These are phyloP conservation scores for Sordariomycetes sp. DNA, from an alignment of 2,329 filamentous ascomycete species.

Conservation along the genomic window DNA sequence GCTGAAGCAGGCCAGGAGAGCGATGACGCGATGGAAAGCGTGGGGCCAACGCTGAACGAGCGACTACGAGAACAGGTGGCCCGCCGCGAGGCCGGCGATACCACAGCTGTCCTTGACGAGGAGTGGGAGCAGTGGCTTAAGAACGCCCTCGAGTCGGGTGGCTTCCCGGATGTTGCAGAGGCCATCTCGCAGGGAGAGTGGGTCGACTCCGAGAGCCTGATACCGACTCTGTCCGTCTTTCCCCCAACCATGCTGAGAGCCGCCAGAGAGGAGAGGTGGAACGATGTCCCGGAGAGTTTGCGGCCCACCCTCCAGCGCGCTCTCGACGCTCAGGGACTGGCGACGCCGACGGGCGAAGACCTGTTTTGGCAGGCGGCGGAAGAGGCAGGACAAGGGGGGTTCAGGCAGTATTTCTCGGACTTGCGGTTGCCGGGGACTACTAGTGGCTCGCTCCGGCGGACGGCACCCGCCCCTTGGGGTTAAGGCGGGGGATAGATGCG, in stretches of 20 bases:
- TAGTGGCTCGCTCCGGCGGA: neutral
- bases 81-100: conserved; percentile 49
- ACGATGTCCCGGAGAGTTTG: conserved; percentile 44
- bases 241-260: conserved; percentile 41
- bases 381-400: neutral
- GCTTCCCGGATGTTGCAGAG: conserved; percentile 35
- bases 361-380: neutral
- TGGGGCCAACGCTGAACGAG: conserved; percentile 53
- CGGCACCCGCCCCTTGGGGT: neutral
- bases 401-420: neutral
- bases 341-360: neutral
- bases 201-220: neutral
- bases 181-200: conserved; percentile 25
- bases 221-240: conserved; percentile 24
- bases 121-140: conserved; percentile 70
- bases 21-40: conserved; percentile 41
- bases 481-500: neutral
- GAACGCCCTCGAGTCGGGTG: conserved; percentile 54
- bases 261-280: conserved; percentile 46
- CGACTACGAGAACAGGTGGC: conserved; percentile 55
- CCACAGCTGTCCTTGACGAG: conserved; percentile 50
- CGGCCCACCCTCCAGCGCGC: conserved; percentile 21
- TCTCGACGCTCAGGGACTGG: neutral
- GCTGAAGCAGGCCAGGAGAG: conserved; percentile 31
- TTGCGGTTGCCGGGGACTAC: neutral